Evolutionary conservation across 73 alveolate species (phyloP), one percentile per base, ranked within the genome.

Genomic region (Paramecium biaurelia): DNA sequence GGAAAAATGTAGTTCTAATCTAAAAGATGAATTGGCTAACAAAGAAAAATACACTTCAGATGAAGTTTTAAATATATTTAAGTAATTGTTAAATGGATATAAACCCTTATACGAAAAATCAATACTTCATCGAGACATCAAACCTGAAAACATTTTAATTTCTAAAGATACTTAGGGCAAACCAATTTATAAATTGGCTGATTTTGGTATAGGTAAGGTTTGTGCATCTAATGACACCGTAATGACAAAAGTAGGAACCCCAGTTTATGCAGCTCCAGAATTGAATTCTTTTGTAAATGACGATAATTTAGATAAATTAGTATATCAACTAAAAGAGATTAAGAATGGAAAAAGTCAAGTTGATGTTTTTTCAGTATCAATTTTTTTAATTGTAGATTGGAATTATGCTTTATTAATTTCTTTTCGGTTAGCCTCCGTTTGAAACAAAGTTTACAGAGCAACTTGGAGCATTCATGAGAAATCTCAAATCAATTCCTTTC

Each of bases 231-330:
- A 63, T 5, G 84, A 32, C 6, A 2, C 7, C 28, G 7, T 0
- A 0, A 26, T 63, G 24, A 30, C 45, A 12, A 30, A 63, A 24
- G 45, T n/a, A 9, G 84, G 84, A 63, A 63, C 84, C 0, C 84
- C 84, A 5, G 84, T 26, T 26, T 63, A 63, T 30, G 84, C 84
- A 10, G 49, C 84, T 63, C 84, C 84, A 30, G 84, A 63, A 63
- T 23, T 63, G 7, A 63, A 63, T 63, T 0, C 4, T 10, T 26
- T 63, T 10, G 6, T 32, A 18, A 6, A n/a, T 53, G 68, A 53
- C 8, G 32, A 0, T 0, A 7, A 0, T 26, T 14, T 32, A 63
- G 84, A 23, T 30, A 1, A 24, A 5, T 10, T 23, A 11, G 2
- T 21, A 7, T 5, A 1, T 10, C 1, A 53, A 18, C 5, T 63